Evolutionary conservation across 805 yeast species (phyloP), one percentile per base, ranked within the genome.

Genomic region (Torulaspora maleeae): DNA sequence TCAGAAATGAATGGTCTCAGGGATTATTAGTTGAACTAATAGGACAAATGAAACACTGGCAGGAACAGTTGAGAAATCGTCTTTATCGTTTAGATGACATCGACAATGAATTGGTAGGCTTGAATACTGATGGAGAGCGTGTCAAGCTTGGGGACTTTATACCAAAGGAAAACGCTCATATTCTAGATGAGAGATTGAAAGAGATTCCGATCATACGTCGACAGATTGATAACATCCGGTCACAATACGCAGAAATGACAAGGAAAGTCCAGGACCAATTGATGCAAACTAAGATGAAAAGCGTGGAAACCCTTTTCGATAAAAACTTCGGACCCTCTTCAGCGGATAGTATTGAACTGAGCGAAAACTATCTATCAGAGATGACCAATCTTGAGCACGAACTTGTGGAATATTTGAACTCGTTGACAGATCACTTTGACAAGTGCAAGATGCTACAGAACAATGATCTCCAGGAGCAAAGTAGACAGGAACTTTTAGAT

Each of bases 341-440:
- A 13, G 45, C 59, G 17, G 58, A 52, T 3, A 47, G 52, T 22
- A 38, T 57, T 5, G 32, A 41, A n/a, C 33, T 56, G n/a, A 52
- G 62, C 5, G 68, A 67, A n/a, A 54, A 46, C 3, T 42, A 44
- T 30, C 53, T 57, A 2, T 38, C 36, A 12, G 83, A 79, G 43
- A 72, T 83, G 67, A 50, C 45, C 15, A 44, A 49, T 1, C 58
- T 79, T 39, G 95, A 87, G 43, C 72, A 74, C 47, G 93, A 84
- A 43, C 72, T 87, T 64, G 95, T 86, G 0, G 73, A 76, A 2
- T 69, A 83, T 13, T 67, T 90, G 27, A 81, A 79, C 45, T 78
- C 89, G 56, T 68, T 89, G 38, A 83, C 95, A 9, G 78, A 78
- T 43, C 96, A 89, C 66, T 87, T 81, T 56, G 96, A 89, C 62